Evolutionary conservation across 257 asterid genomes (phyloP).

Genomic region (Coffea canephora): DNA sequence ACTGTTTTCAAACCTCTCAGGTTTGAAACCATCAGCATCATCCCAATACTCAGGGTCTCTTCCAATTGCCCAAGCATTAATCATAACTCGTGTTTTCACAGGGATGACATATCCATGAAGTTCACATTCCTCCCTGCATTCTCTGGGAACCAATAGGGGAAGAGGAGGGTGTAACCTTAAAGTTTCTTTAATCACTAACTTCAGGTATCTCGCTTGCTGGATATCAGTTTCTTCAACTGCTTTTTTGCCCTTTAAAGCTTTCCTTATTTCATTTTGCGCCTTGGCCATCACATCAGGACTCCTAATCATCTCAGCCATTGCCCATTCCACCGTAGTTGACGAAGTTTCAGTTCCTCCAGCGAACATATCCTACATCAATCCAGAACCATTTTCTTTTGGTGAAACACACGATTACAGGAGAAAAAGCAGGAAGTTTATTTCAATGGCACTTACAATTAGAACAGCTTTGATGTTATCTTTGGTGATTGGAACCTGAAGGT

Average conservation of each 20-base stretch:
- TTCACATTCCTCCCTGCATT: conserved; percentile 14
- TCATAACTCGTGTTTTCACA: conserved; percentile 18
- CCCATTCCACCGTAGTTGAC: conserved; percentile 20
- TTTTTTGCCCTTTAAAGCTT: conserved; percentile 10
- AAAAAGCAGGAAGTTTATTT: too few relatives aligned
- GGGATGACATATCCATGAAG: conserved; percentile 26
- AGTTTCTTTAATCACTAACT: conserved; percentile 30
- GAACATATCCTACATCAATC: conserved; percentile 19
- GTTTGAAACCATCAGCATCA: conserved; percentile 19
- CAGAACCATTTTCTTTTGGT: not conserved
- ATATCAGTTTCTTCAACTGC: conserved; percentile 3
- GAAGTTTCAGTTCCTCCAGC: conserved; percentile 26
- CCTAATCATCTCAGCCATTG: conserved; percentile 27
- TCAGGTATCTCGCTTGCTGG: conserved; percentile 12
- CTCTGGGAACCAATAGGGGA: conserved; percentile 20
- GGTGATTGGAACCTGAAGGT: conserved; percentile 9
- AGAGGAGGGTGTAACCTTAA: conserved; percentile 31
- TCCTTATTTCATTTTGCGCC: conserved; percentile 25
- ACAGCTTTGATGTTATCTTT: conserved; percentile 23
- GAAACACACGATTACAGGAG: too few relatives aligned
- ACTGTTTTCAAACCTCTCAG: not conserved
- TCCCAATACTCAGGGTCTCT: conserved; percentile 1
- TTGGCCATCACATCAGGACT: conserved; percentile 23
- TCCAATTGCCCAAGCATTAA: conserved; percentile 18
- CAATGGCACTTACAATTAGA: not conserved